Evolutionary conservation across 2,329 filamentous ascomycete species (phyloP).

Genomic region (Colletotrichum camelliae): DNA sequence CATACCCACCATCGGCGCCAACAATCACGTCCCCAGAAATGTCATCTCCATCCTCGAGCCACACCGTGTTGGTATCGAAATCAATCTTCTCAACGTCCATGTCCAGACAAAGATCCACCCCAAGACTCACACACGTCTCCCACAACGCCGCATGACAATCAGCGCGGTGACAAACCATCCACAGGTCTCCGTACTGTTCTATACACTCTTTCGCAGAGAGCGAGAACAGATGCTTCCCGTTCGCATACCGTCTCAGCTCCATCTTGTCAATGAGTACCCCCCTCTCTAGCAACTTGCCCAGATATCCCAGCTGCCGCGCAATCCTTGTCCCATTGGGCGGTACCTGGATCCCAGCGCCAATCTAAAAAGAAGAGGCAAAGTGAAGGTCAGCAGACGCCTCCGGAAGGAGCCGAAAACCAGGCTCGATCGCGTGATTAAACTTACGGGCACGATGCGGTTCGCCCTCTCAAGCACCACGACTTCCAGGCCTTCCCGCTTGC

Average conservation of each 20-base stretch:
- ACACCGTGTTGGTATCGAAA: neutral
- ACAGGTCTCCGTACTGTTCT: neutral
- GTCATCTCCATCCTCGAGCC: conserved; percentile 13
- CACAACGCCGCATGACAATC: conserved; percentile 6
- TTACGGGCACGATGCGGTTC: neutral
- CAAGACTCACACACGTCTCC: neutral
- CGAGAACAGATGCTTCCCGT: neutral
- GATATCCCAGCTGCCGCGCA: conserved; percentile 6
- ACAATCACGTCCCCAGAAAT: conserved; percentile 1
- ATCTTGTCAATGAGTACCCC: neutral
- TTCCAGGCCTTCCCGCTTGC: conserved; percentile 1
- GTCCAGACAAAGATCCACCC: neutral
- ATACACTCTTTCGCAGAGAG: neutral
- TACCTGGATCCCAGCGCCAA: conserved; percentile 13
- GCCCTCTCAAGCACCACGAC: conserved; percentile 21
- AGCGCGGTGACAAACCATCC: conserved; percentile 9
- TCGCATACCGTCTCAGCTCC: neutral
- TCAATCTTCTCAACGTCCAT: conserved; percentile 13
- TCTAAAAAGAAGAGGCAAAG: neutral
- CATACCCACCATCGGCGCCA: conserved; percentile 7
- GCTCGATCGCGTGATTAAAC: neutral
- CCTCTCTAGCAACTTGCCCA: neutral
- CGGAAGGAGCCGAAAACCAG: neutral
- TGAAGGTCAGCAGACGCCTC: neutral
- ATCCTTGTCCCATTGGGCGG: conserved; percentile 9